phyloP scores from a whole-genome alignment of 345 rosid genomes.

The Populus simonii region DNA sequence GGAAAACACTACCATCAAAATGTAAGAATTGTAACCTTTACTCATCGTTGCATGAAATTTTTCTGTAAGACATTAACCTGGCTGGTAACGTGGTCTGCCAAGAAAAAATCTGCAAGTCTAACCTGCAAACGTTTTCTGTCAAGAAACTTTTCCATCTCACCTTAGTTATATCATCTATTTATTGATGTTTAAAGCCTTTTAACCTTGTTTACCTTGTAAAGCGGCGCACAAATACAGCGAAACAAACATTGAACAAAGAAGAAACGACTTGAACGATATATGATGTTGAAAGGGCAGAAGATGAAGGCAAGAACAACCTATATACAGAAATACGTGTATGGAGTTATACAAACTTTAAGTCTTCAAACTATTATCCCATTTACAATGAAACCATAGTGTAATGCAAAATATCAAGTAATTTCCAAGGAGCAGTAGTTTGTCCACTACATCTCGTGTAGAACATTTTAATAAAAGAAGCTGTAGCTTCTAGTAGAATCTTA shows the following conservation, averaged over 20 bases:
- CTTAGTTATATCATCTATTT: not conserved
- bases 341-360: too few relatives aligned
- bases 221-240: constrained; percentile 43
- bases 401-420: too few relatives aligned
- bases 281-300: constrained; percentile 51
- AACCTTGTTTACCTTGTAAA: constrained; percentile 34
- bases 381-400: too few relatives aligned
- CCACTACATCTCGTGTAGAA: not conserved
- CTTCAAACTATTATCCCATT: too few relatives aligned
- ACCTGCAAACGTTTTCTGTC: constrained; percentile 39
- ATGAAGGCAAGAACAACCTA: constrained; percentile 47
- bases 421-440: not conserved
- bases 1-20: constrained; percentile 1
- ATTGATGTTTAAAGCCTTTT: not conserved
- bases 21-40: not conserved
- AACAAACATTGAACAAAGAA: constrained; percentile 35
- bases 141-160: not conserved
- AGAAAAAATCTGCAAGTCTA: constrained; percentile 59
- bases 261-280: constrained; percentile 46
- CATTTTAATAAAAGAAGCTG: not conserved
- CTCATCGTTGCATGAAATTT: not conserved
- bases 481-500: constrained; percentile 32
- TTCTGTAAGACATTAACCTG: constrained; percentile 34
- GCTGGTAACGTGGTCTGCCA: constrained; percentile 64
- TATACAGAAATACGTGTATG: not conserved